Evolutionary conservation across 352 stramenopile species (phyloP), one percentile per base, ranked within the genome.

Genomic region (Phytophthora gonapodyides): DNA sequence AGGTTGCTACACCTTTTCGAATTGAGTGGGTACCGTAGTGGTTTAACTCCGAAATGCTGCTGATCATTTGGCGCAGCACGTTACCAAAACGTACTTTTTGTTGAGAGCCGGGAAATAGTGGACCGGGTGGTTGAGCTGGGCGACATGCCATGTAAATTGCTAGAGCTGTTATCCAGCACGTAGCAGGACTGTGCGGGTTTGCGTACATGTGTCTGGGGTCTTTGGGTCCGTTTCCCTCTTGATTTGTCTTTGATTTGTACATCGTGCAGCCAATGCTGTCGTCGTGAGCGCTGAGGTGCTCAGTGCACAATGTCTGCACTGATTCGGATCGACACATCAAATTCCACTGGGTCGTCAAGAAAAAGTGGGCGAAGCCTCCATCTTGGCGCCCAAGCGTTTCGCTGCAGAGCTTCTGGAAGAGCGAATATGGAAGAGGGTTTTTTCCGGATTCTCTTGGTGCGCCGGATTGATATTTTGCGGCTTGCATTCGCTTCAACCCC

Each of bases 171-270:
- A 57, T n/a, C 37, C 45, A 57, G 31, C 57, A 66, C 1, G 35
- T 54, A 5, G 38, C 24, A n/a, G 60, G 45, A 8, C 19, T 50
- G 2, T n/a, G 2, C 13, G 11, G 37, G 5, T 65, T 69, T 3
- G 45, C 60, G 24, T 71, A 69, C 1, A 69, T 42, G 42, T 69
- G 66, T 6, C 60, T 55, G 8, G 53, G 59, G 31, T 59, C 43
- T 47, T 48, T 42, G 2, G 38, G 46, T 1, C 56, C 63, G 11
- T 4, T 34, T 3, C 49, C 62, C 24, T 62, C 57, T 49, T 73
- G 57, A 13, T 68, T 65, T 7, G 37, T 64, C 43, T 71, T 71
- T 0, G 66, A 67, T 19, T 75, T 75, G 52, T 54, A 34, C 12
- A 74, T 12, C 7, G 65, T 15, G 51, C 16, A 56, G 12, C 61